These are phyloP conservation scores for Phoma sp. DNA, from an alignment of 2,329 filamentous ascomycete genomes.

Conservation along the genomic window DNA sequence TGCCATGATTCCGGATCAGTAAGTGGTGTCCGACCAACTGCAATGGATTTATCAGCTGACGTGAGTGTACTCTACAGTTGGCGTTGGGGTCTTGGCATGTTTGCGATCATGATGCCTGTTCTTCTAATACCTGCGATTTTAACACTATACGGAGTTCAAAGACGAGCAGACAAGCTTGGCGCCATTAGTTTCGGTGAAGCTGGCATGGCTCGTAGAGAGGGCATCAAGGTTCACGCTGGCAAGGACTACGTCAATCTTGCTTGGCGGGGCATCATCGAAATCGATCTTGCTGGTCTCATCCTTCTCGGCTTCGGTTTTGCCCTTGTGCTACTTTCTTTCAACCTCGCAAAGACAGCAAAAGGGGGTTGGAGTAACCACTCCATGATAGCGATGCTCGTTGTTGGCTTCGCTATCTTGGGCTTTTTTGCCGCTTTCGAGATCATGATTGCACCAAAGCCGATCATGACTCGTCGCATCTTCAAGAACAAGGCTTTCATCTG, in stretches of 20 bases:
- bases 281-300: neutral
- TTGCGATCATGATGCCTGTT: neutral
- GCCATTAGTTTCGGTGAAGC: neutral
- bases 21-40: neutral
- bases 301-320: neutral
- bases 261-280: neutral
- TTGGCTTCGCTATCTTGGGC: neutral
- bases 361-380: neutral
- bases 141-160: conserved; percentile 1
- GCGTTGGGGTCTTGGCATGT: neutral
- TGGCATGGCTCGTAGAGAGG: neutral
- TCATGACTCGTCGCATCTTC: conserved; percentile 1
- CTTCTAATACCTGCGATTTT: neutral
- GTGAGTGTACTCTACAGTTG: neutral
- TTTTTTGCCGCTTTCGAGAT: neutral
- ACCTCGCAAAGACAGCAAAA: neutral
- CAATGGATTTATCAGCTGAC: neutral
- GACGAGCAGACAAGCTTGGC: conserved; percentile 1
- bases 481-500: neutral
- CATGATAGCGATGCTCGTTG: neutral
- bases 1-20: neutral
- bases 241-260: conserved; percentile 1
- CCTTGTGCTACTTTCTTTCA: neutral
- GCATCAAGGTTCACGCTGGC: neutral
- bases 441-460: neutral